Evolutionary conservation across 2,329 filamentous ascomycete genomes (phyloP), one percentile per base, ranked within the genome.

Genomic region (Ustulina deusta): DNA sequence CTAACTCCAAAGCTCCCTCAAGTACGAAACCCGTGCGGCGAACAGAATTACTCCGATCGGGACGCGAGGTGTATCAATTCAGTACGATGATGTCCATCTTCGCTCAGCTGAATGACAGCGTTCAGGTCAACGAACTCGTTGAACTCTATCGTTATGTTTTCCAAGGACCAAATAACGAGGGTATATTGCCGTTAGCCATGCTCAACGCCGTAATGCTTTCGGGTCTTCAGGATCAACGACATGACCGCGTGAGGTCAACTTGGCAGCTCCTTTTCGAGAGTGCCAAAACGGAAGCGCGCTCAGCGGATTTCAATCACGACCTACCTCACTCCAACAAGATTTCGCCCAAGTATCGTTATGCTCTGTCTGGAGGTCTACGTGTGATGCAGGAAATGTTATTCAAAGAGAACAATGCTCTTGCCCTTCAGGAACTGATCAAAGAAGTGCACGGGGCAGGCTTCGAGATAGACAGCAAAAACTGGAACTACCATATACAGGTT

Each of bases 401-500:
- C 17, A 78, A 79, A 13, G 75, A 79, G 64, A 72, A 78, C 6
- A 79, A 89, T 69, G 74, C 81, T 6, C 76, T 79, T 11, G 84
- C 82, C 22, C 81, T 93, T 13, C 76, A 83, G 5, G 66, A 80
- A 7, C 79, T 87, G 17, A 78, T 94, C 32, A 78, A 83, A 25
- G 79, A 85, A n/a, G 82, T 94, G 11, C 82, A 87, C 9, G 76
- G 78, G 1, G 84, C 86, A 46, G 95, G 94, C 11, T 97, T 95
- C 81, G 81, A 83, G 32, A 80, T 97, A 65, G 90, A 93, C 75
- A 90, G 87, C 76, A 86, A 86, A 73, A 94, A 93, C 72, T 97
- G 93, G 93, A 96, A 97, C 77, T 84, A 87, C 58, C 90, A 92
- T 71, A 85, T 97, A 63, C 88, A 91, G 73, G 80, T 85, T 58